These are phyloP conservation scores for Pseudognaphalium luteoalbum DNA, from an alignment of 129 eudicot species.

Conservation along the genomic window DNA sequence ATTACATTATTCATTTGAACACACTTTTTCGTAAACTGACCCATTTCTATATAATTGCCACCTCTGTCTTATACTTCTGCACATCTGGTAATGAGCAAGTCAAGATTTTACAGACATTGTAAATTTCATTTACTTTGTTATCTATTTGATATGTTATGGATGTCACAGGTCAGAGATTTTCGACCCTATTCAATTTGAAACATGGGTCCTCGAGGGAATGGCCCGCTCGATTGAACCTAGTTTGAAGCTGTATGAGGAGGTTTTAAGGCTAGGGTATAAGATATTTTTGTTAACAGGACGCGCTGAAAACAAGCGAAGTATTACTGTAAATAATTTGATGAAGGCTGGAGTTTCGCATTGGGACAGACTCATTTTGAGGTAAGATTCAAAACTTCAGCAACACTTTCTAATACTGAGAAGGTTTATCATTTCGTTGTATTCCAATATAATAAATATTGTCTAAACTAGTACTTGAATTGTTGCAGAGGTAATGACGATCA, in stretches of 20 bases:
- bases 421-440: too few species aligned
- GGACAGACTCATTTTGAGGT: slow-evolving; percentile 92
- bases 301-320: slow-evolving; percentile 47
- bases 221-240: slow-evolving; percentile 62
- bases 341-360: slow-evolving; percentile 65
- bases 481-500: slow-evolving; percentile 67
- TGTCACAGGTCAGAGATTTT: slow-evolving; percentile 58
- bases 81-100: too few species aligned
- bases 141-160: background rate
- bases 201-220: slow-evolving; percentile 78
- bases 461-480: background rate
- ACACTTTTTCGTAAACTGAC: too few species aligned
- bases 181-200: slow-evolving; percentile 56
- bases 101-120: too few species aligned
- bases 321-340: slow-evolving; percentile 61
- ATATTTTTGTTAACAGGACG: slow-evolving; percentile 80
- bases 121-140: too few species aligned
- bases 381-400: background rate
- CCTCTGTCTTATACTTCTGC: too few species aligned
- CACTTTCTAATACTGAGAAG: background rate
- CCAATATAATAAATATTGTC: too few species aligned
- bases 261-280: slow-evolving; percentile 58
- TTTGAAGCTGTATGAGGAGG: slow-evolving; percentile 77
- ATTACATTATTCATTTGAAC: too few species aligned
- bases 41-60: too few species aligned